Evolutionary conservation across 495 filamentous ascomycete species (phyloP), one percentile per base, ranked within the genome.

Genomic region (Astrocystis sublimbata): DNA sequence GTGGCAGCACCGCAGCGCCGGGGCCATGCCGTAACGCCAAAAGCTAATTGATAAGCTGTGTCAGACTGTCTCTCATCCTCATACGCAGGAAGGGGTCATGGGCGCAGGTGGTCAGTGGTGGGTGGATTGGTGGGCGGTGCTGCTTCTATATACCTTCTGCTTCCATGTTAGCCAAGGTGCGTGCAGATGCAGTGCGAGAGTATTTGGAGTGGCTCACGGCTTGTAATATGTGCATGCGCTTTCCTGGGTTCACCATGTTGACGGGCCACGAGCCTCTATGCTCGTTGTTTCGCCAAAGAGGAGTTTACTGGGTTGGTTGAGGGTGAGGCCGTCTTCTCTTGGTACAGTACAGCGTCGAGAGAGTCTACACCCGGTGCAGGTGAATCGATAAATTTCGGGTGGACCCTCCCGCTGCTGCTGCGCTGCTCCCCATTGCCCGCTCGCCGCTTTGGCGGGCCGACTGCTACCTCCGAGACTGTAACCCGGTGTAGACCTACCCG

Each of bases 1-100:
- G 83, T 1, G 92, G 89, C 36, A 98, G 80, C 65, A 90, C 78
- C 15, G 88, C 89, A 23, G 94, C 93, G 36, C 93, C 94, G 41
- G 88, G 86, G 50, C 94, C 94, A 69, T 86, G 70, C 65, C 89
- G 85, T 73, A 92, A 73, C 62, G 79, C 76, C 68, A 93, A 84
- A 42, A 93, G 78, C 90, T 92, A 79, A 40, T 57, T 54, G 12
- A 33, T 30, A 53, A 61, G 40, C 1, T 74, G 36, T 57, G 55
- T 43, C 36, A 60, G 45, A 53, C 9, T 15, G 4, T 9, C 8
- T 17, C 12, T 61, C 33, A n/a, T n/a, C n/a, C 31, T 60, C 6
- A 2, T 26, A 43, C 13, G 5, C 42, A 36, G 4, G 19, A 45
- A 45, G 23, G 24, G 9, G 13, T 19, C 30, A n/a, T n/a, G n/a